phyloP scores from a whole-genome alignment of 2,329 filamentous ascomycete genomes.

The Sporothrix pallida region DNA sequence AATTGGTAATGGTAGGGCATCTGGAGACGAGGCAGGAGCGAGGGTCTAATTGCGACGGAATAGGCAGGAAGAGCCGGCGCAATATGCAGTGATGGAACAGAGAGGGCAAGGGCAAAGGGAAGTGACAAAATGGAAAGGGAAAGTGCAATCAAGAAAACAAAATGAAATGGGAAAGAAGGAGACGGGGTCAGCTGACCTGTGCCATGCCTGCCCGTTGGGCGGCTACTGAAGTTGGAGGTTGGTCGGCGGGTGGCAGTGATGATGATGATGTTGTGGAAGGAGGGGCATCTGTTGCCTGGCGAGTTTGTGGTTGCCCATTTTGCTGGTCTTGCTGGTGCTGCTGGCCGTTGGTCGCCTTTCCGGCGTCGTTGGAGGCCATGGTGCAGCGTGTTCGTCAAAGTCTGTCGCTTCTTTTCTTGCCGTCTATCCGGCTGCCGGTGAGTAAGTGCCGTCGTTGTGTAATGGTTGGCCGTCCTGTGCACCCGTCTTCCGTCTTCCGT shows the following conservation, averaged over 20 bases:
- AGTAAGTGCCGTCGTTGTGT: not conserved
- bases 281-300: conserved; percentile 18
- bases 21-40: not conserved
- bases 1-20: not conserved
- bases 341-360: not conserved
- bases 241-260: conserved; percentile 17
- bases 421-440: not conserved
- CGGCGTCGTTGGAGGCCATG: conserved; percentile 28
- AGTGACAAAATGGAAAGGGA: not conserved
- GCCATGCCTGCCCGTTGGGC: conserved; percentile 31
- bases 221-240: conserved; percentile 5
- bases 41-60: not conserved
- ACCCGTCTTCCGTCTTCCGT: not conserved
- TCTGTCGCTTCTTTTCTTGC: not conserved
- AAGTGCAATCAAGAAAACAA: not conserved
- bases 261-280: conserved; percentile 11
- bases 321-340: not conserved
- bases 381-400: not conserved
- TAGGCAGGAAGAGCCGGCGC: conserved; percentile 7
- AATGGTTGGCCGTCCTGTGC: not conserved
- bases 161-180: not conserved
- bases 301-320: not conserved
- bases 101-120: no score
- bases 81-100: not conserved
- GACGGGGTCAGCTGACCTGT: conserved; percentile 32